Conservation (phyloP, 768 basidiomycete genomes). For the Naematelia aurantialba region DNA sequence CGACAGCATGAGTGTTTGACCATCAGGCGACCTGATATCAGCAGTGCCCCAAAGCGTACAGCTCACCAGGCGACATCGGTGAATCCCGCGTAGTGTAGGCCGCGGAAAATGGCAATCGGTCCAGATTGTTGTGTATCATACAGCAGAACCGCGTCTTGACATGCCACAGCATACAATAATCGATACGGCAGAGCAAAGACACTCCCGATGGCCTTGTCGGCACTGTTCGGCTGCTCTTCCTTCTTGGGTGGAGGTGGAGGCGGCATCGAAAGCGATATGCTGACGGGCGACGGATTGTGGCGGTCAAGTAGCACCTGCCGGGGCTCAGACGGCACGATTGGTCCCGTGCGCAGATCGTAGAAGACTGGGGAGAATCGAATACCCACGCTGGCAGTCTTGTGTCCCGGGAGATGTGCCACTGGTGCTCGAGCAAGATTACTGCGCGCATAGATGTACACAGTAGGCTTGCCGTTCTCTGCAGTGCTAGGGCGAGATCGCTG, state of each 20-base stretch:
- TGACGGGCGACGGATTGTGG: constrained; percentile 45
- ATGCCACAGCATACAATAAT: constrained; percentile 90
- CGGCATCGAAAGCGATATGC: constrained; percentile 53
- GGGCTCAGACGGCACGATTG: constrained; percentile 50
- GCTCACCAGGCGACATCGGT: constrained; percentile 93
- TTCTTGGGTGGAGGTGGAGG: constrained; percentile 64
- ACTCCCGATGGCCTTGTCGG: constrained; percentile 53
- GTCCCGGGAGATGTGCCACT: constrained; percentile 89
- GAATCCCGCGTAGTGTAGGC: constrained; percentile 95
- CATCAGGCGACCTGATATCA: constrained; percentile 80
- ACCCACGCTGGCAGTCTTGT: constrained; percentile 91
- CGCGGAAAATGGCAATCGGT: constrained; percentile 85
- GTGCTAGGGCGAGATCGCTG: constrained; percentile 1
- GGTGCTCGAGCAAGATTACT: constrained; percentile 91
- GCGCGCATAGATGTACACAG: constrained; percentile 90
- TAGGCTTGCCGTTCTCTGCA: constrained; percentile 54
- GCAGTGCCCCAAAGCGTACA: constrained; percentile 4
- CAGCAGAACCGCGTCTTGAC: constrained; percentile 90
- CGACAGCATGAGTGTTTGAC: constrained; percentile 83
- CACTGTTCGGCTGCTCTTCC: constrained; percentile 15
- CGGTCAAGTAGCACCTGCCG: constrained; percentile 61
- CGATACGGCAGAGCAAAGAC: constrained; percentile 88
- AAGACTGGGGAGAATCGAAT: constrained; percentile 90
- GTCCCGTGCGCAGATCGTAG: constrained; percentile 74
- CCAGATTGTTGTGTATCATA: constrained; percentile 96